Percentiles rank a stretch among this genome's conserved stretches.
Evolutionary conservation across 371 early-diverging fungal species (phyloP).

Genomic region (Rhizopus sp.): DNA sequence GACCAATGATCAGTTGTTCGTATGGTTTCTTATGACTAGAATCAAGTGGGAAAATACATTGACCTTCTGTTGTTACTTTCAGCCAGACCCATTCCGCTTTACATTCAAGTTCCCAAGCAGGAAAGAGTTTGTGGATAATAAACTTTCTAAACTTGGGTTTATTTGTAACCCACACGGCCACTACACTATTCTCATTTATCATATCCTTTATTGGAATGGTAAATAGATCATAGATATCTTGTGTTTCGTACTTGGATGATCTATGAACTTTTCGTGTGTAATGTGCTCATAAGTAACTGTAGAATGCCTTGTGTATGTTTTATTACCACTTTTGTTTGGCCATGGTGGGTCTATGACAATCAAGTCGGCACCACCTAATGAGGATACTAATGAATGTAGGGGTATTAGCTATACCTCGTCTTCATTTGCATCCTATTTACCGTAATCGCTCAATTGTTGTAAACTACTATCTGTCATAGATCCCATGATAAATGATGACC

Average conservation of each 20-base stretch:
- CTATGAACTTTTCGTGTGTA: conserved; percentile 44
- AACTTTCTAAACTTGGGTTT: conserved; percentile 62
- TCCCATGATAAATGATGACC: conserved; percentile 38
- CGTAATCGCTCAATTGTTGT: conserved; percentile 25
- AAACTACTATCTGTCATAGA: conserved; percentile 31
- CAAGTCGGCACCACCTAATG: conserved; percentile 52
- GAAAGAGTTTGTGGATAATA: conserved; percentile 67
- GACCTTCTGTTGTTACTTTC: conserved; percentile 59
- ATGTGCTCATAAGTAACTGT: neutral
- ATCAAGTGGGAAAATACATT: conserved; percentile 54
- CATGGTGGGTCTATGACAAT: conserved; percentile 82
- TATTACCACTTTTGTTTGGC: conserved; percentile 66
- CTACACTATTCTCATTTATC: conserved; percentile 33
- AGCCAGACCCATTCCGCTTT: conserved; percentile 72
- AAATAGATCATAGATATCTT: conserved; percentile 72
- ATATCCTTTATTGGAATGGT: conserved; percentile 58
- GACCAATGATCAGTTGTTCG: conserved; percentile 65
- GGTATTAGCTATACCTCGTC: neutral
- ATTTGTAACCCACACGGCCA: conserved; percentile 81
- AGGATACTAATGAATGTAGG: neutral
- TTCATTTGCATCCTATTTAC: conserved; percentile 11
- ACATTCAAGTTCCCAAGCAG: conserved; percentile 61
- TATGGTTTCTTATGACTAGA: conserved; percentile 69
- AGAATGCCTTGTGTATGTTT: neutral
- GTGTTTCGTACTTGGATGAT: conserved; percentile 55